Evolutionary conservation across 2,329 filamentous ascomycete genomes (phyloP).

Genomic region (Aspergillus sojae): DNA sequence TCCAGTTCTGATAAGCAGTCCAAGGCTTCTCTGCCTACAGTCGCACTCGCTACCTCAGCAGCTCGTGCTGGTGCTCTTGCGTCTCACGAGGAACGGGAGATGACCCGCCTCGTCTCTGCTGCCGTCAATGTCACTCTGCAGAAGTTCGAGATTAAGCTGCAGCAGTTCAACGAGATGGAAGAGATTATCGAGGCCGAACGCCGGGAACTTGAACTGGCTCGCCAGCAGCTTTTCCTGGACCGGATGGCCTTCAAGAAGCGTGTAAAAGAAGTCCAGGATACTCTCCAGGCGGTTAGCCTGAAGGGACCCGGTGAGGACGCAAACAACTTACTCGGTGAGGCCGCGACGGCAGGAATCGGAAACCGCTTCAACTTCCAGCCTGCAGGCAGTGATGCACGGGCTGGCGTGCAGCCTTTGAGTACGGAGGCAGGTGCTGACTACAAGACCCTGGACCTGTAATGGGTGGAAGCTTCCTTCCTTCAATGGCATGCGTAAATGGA

Average conservation of each 20-base stretch:
- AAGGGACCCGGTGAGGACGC: slow-evolving; percentile 47
- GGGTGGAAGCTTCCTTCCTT: slow-evolving; percentile 1
- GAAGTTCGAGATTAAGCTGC: slow-evolving; percentile 93
- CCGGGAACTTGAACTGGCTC: slow-evolving; percentile 84
- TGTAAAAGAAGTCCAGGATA: slow-evolving; percentile 79
- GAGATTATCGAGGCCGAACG: slow-evolving; percentile 87
- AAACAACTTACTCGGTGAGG: slow-evolving; percentile 37
- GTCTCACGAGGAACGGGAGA: slow-evolving; percentile 94
- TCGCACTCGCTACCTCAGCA: slow-evolving; percentile 83
- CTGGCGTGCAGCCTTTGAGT: slow-evolving; percentile 44
- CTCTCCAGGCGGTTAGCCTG: slow-evolving; percentile 54
- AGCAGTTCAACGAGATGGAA: slow-evolving; percentile 97
- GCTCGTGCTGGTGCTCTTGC: slow-evolving; percentile 85
- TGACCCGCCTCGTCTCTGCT: slow-evolving; percentile 88
- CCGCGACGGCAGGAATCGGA: slow-evolving; percentile 37
- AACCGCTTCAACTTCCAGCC: slow-evolving; percentile 47
- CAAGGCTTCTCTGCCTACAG: slow-evolving; percentile 63
- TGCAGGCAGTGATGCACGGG: slow-evolving; percentile 31
- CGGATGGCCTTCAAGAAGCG: slow-evolving; percentile 86
- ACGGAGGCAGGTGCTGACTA: slow-evolving; percentile 43
- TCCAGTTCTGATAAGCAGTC: slow-evolving; percentile 43
- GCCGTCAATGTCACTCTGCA: slow-evolving; percentile 92
- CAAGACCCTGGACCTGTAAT: slow-evolving; percentile 47
- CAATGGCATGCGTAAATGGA: slow-evolving; percentile 21
- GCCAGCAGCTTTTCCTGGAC: slow-evolving; percentile 92